Evolutionary conservation across 306 rosid species (phyloP).

Genomic region (Betula pendula): DNA sequence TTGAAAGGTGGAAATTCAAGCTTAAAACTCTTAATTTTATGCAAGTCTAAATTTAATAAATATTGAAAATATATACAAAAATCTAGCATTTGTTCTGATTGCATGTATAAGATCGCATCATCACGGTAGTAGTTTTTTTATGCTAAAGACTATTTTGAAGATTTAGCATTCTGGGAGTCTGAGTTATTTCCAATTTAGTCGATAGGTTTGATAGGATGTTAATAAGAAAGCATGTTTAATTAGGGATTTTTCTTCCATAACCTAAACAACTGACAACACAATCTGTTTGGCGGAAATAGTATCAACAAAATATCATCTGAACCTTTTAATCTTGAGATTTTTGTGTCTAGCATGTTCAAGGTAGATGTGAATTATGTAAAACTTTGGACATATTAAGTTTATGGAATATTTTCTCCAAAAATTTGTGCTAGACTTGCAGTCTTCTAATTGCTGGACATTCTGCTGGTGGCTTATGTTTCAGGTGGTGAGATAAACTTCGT

Average conservation of each 20-base stretch:
- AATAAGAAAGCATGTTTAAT: not conserved
- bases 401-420: not conserved
- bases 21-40: not conserved
- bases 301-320: not conserved
- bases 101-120: not conserved
- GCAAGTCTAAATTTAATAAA: too few species aligned
- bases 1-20: not conserved
- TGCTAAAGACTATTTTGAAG: too few species aligned
- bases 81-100: not conserved
- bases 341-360: not conserved
- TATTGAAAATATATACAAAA: too few species aligned
- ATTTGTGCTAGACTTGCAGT: constrained; percentile 14
- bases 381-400: not conserved
- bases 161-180: too few species aligned
- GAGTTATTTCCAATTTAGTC: not conserved
- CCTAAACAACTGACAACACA: not conserved
- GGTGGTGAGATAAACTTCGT: constrained; percentile 50
- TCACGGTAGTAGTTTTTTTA: not conserved
- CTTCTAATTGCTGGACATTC: constrained; percentile 11
- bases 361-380: not conserved
- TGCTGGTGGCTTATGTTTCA: constrained; percentile 35
- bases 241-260: not conserved
- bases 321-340: not conserved
- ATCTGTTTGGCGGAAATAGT: not conserved
- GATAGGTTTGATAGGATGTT: not conserved